Evolutionary conservation across 2,329 filamentous ascomycete species (phyloP).

Genomic region (Nigrospora osmanthi): DNA sequence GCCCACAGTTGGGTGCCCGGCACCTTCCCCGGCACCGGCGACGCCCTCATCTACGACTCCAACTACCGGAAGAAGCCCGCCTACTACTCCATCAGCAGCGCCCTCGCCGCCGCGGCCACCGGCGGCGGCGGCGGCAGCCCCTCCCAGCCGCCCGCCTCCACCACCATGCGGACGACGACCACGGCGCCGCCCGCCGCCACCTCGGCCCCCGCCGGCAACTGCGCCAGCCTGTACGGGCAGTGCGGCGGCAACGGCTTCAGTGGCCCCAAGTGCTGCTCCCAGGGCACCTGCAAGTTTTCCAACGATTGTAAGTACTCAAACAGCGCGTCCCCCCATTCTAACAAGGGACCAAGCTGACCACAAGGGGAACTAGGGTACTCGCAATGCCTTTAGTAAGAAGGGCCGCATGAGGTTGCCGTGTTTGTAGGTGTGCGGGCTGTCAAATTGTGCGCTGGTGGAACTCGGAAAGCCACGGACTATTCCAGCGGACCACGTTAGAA

Average conservation of each 20-base stretch:
- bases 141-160: not conserved
- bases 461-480: no score
- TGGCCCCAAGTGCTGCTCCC: not conserved
- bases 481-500: no score
- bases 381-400: no score
- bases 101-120: not conserved
- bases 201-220: not conserved
- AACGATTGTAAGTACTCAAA: no score
- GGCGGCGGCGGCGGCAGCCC: not conserved
- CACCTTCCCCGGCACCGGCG: conserved; percentile 25
- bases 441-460: no score
- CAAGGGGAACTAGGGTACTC: no score
- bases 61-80: conserved; percentile 27
- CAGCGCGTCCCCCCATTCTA: no score
- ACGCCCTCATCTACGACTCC: conserved; percentile 24
- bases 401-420: no score
- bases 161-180: not conserved
- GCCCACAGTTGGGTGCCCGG: conserved; percentile 28
- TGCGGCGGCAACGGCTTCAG: conserved; percentile 2
- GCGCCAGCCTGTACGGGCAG: conserved; percentile 3
- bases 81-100: conserved; percentile 21
- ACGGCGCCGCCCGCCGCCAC: not conserved
- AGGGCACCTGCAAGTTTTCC: conserved; percentile 2
- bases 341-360: no score
- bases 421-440: not conserved